These are phyloP conservation scores for Hemileccinum impolitum DNA, from an alignment of 768 basidiomycete species.

Conservation along the genomic window DNA sequence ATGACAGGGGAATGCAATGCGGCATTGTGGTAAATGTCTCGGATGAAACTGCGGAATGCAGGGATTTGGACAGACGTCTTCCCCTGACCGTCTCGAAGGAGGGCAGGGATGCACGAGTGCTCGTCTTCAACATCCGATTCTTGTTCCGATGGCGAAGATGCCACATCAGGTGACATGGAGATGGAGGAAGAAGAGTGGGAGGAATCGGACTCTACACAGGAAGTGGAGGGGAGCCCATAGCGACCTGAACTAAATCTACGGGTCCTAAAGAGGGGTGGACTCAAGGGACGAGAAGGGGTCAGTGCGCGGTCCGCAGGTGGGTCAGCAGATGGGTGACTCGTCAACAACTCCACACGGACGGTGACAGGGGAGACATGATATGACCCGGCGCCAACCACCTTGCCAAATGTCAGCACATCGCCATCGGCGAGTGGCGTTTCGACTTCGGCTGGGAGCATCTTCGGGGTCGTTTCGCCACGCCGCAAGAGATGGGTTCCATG, in stretches of 20 bases:
- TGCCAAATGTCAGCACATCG: slow-evolving; percentile 75
- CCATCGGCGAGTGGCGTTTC: slow-evolving; percentile 60
- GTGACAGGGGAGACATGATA: slow-evolving; percentile 62
- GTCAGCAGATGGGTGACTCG: slow-evolving; percentile 7
- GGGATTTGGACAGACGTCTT: slow-evolving; percentile 29
- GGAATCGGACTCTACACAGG: slow-evolving; percentile 26
- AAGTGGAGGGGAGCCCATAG: slow-evolving; percentile 51
- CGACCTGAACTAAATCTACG: slow-evolving; percentile 50
- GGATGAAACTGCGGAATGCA: slow-evolving; percentile 30
- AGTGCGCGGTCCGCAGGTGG: slow-evolving; percentile 15
- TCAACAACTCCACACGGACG: slow-evolving; percentile 54
- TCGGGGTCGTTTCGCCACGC: slow-evolving; percentile 46
- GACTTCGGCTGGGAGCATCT: slow-evolving; percentile 49
- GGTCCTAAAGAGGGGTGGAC: slow-evolving; percentile 26
- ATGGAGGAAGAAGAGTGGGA: slow-evolving; percentile 38
- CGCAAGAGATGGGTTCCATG: slow-evolving; percentile 72
- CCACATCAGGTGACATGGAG: slow-evolving; percentile 35
- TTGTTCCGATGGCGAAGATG: slow-evolving; percentile 31
- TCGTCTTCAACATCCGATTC: slow-evolving; percentile 60
- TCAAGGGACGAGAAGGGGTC: slow-evolving; percentile 11
- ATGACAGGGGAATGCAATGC: slow-evolving; percentile 8
- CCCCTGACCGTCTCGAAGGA: slow-evolving; percentile 14
- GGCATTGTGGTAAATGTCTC: slow-evolving; percentile 22
- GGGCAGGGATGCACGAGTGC: slow-evolving; percentile 12
- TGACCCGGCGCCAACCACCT: slow-evolving; percentile 62